Evolutionary conservation across 176 grass and related monocot genomes (phyloP), one percentile per base, ranked within the genome.

Genomic region (Avena atlantica): DNA sequence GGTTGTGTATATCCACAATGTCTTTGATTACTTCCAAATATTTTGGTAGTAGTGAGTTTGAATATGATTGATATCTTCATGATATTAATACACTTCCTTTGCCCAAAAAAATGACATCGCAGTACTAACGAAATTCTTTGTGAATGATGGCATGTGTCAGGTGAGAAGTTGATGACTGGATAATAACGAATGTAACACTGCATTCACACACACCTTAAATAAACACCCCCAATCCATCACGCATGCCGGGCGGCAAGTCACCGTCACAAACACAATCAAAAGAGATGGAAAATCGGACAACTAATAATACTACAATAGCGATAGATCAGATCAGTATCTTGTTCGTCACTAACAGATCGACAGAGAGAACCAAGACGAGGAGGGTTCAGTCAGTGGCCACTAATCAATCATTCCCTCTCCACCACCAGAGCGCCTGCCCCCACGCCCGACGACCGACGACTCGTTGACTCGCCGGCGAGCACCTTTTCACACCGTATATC

Each of bases 401-500:
- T 56, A 59, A 83, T 23, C 6, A 16, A 9, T n/a, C 70, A 24
- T 48, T 68, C 29, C 27, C 3, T 19, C 15, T 5, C 40, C 87
- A 60, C 81, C 27, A 76, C 47, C 71, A 13, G 21, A 25, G 72
- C 21, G 2, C 14, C 4, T 10, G 48, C 48, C 48, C 48, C 73
- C 47, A 76, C 49, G 15, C 15, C 71, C 49, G 50, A 11, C 49
- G 73, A 76, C 73, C 73, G 73, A 76, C 73, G 73, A 76, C 73
- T 76, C 50, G 50, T 36, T 77, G 74, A 77, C 50, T 50, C 12
- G 70, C 72, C 13, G 40, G 40, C 0, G 12, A 1, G 31, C 0
- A 40, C 23, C 49, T 68, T 89, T 86, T 86, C 84, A 37, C 84
- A 78, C 62, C 62, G 81, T 77, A 36, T 77, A 77, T 52, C 6